phyloP scores from a whole-genome alignment of 148 eudicot genomes.

The Amaranthus palmeri region DNA sequence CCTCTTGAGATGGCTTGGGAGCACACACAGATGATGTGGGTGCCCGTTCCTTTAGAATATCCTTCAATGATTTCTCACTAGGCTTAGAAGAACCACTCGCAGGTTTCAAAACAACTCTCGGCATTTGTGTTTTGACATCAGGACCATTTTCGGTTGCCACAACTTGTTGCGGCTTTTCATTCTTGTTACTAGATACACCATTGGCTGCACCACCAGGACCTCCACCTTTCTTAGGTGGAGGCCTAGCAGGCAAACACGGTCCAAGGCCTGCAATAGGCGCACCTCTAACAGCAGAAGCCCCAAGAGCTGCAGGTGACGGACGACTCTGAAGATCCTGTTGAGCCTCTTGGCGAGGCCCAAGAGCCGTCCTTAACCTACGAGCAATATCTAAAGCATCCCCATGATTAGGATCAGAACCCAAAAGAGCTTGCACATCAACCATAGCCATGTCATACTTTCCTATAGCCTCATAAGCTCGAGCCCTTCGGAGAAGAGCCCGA shows the following conservation, averaged over 20 bases:
- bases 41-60: constrained; percentile 30
- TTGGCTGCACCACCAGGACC: constrained; percentile 28
- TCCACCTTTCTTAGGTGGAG: constrained; percentile 56
- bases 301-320: constrained; percentile 88
- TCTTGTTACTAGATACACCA: constrained; percentile 31
- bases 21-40: constrained; percentile 20
- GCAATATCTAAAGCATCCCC: constrained; percentile 71
- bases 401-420: constrained; percentile 64
- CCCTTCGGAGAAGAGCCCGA: constrained; percentile 81
- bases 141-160: constrained; percentile 54
- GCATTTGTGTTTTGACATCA: constrained; percentile 48
- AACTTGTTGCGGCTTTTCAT: constrained; percentile 42
- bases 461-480: constrained; percentile 73
- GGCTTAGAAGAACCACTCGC: constrained; percentile 48
- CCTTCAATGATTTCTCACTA: constrained; percentile 29
- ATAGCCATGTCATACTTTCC: constrained; percentile 77
- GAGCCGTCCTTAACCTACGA: constrained; percentile 44
- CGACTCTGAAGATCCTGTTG: constrained; percentile 82
- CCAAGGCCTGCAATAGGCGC: constrained; percentile 84
- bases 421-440: constrained; percentile 60
- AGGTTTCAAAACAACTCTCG: constrained; percentile 65
- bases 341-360: constrained; percentile 58
- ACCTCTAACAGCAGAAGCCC: constrained; percentile 86
- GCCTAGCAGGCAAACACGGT: constrained; percentile 81
- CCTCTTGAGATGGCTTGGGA: constrained; percentile 23